Base-by-base conservation (phyloP, 352 stramenopile species). In the Blastocystis sp. region DNA sequence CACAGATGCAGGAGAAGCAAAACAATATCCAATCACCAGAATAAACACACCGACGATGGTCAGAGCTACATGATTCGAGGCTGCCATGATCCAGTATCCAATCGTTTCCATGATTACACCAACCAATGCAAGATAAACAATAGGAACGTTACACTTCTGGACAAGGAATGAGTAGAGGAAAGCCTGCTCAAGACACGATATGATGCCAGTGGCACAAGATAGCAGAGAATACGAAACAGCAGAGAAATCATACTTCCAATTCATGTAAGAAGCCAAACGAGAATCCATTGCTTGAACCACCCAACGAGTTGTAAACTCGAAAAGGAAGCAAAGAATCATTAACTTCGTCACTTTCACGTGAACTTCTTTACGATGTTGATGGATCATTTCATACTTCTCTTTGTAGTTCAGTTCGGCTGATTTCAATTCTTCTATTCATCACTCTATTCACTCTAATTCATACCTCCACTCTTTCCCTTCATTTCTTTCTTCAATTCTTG, bases 291-390 rank as follows among this genome's bases (percentile, higher is more conserved):
- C 63, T 16, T 73, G 36, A 16, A 73, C 21, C 14, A 53, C 63
- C 63, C 63, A 73, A 18, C 63, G 63, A 51, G 44, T 73, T 6
- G 18, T 34, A 32, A 73, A 73, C 42, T 73, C 63, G 34, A 73
- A 48, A 16, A 54, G 11, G 63, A 73, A 54, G n/a, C 63, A 73
- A 7, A 73, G 18, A 27, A 48, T 51, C 63, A 73, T 73, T 3
- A 73, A 32, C 27, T 73, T 73, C 24, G 36, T 73, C 11, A 32
- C 24, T 14, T 36, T 24, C 16, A 73, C 63, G 36, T 73, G 18
- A 32, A 73, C 48, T 27, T 9, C n/a, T 27, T 73, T 73, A 7
- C 63, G 27, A 51, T 32, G 63, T 32, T 73, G 38, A n/a, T 32
- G 32, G 24, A 73, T 73, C n/a, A 34, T n/a, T 9, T n/a, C 38